These are phyloP conservation scores for Daldinia sp. DNA, from an alignment of 2,329 filamentous ascomycete species.

Conservation along the genomic window DNA sequence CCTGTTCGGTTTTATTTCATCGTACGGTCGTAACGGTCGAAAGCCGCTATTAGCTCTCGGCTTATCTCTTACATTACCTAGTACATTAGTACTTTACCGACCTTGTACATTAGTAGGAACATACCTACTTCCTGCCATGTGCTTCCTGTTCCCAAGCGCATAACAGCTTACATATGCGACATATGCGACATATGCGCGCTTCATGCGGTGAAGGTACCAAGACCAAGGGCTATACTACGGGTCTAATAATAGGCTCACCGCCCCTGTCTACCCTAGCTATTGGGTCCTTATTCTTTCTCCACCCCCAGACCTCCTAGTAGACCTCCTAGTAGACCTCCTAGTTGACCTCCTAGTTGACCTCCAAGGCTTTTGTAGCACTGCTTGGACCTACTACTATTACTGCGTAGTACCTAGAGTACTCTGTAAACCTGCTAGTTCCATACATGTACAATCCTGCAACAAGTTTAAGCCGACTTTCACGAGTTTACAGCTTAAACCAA, in stretches of 20 bases:
- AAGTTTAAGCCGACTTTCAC: slow-evolving; percentile 19
- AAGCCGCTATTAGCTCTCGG: background rate
- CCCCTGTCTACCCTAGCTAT: slow-evolving; percentile 21
- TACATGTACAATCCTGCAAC: slow-evolving; percentile 9
- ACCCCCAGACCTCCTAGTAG: slow-evolving; percentile 27
- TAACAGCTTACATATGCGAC: slow-evolving; percentile 9
- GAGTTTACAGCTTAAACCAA: slow-evolving; percentile 18
- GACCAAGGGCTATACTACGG: slow-evolving; percentile 12
- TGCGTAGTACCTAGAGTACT: background rate
- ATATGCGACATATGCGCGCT: slow-evolving; percentile 10
- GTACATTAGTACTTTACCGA: too few species aligned
- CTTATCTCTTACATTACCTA: background rate
- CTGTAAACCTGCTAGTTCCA: background rate
- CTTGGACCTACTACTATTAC: background rate
- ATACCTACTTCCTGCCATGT: background rate
- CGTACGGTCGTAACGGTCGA: background rate
- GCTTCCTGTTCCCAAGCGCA: background rate
- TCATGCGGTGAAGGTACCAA: slow-evolving; percentile 16
- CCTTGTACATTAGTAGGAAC: too few species aligned
- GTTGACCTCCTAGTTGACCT: background rate
- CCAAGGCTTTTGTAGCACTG: background rate
- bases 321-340: background rate
- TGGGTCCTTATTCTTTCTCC: slow-evolving; percentile 23
- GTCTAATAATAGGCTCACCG: slow-evolving; percentile 35
- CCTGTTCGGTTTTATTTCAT: slow-evolving; percentile 4